Evolutionary conservation across 257 asterid genomes (phyloP).

Genomic region (Salvia miltiorrhiza): DNA sequence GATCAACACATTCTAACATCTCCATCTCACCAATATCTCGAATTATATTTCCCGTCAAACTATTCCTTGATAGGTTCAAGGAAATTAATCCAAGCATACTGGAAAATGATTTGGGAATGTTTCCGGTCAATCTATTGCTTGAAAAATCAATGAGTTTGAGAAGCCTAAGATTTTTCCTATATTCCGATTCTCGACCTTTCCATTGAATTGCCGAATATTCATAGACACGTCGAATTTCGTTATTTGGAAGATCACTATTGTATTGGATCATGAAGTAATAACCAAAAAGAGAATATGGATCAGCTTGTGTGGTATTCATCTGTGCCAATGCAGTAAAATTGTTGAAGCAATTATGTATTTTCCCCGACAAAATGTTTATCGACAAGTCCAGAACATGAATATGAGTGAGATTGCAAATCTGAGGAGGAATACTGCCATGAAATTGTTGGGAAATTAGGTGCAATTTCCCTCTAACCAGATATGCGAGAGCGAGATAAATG

Average conservation of each 20-base stretch:
- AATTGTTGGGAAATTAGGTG: too few species aligned
- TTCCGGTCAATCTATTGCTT: conserved; percentile 21
- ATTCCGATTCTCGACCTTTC: conserved; percentile 15
- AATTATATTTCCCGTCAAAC: conserved; percentile 22
- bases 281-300: too few species aligned
- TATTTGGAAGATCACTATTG: too few species aligned
- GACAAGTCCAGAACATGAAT: conserved; percentile 44
- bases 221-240: too few species aligned
- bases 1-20: conserved; percentile 29
- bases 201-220: conserved; percentile 23
- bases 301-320: neutral
- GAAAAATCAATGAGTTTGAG: conserved; percentile 36
- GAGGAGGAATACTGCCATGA: conserved; percentile 30
- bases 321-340: conserved; percentile 16
- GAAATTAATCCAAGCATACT: conserved; percentile 13
- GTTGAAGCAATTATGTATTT: conserved; percentile 31
- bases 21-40: conserved; percentile 31
- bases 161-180: conserved; percentile 11
- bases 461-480: too few species aligned
- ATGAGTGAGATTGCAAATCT: conserved; percentile 26
- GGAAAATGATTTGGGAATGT: conserved; percentile 12
- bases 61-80: conserved; percentile 35
- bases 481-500: too few species aligned
- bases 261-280: too few species aligned
- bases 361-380: conserved; percentile 24